Evolutionary conservation across 1,139 yeast genomes (phyloP).

Genomic region (Magnusiomyces tetraspermus): DNA sequence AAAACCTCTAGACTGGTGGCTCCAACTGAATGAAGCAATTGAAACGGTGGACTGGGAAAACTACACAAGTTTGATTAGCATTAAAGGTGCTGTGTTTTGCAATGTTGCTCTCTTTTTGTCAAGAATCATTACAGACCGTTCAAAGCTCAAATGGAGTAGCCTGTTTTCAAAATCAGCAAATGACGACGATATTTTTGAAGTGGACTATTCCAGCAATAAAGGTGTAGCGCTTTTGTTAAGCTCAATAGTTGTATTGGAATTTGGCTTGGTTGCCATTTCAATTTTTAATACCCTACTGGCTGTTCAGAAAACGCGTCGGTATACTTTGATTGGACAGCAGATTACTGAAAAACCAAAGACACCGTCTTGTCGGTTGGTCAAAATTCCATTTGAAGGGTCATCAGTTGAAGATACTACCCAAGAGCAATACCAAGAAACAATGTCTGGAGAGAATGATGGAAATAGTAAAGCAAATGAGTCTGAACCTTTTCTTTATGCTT

Average conservation of each 20-base stretch:
- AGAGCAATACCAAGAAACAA: neutral
- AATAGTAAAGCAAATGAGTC: constrained; percentile 3
- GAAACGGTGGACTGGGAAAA: constrained; percentile 60
- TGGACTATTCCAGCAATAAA: constrained; percentile 8
- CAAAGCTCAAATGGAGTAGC: neutral
- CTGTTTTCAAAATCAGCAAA: neutral
- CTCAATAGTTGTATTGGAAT: constrained; percentile 2
- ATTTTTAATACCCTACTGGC: constrained; percentile 6
- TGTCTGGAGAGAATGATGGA: neutral
- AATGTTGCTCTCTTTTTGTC: constrained; percentile 26
- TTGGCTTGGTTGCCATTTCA: constrained; percentile 5
- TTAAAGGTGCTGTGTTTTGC: constrained; percentile 40
- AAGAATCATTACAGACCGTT: constrained; percentile 16
- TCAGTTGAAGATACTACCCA: neutral
- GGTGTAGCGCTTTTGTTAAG: neutral
- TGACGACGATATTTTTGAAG: constrained; percentile 9
- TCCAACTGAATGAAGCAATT: constrained; percentile 35
- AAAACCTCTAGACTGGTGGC: neutral
- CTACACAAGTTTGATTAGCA: constrained; percentile 39
- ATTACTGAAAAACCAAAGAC: constrained; percentile 34
- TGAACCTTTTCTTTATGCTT: constrained; percentile 23
- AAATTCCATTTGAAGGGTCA: constrained; percentile 3
- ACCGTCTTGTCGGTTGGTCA: constrained; percentile 33
- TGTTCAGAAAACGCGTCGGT: constrained; percentile 26
- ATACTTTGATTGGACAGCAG: constrained; percentile 36